Evolutionary conservation across 768 basidiomycete species (phyloP).

Genomic region (Trametes maxima): DNA sequence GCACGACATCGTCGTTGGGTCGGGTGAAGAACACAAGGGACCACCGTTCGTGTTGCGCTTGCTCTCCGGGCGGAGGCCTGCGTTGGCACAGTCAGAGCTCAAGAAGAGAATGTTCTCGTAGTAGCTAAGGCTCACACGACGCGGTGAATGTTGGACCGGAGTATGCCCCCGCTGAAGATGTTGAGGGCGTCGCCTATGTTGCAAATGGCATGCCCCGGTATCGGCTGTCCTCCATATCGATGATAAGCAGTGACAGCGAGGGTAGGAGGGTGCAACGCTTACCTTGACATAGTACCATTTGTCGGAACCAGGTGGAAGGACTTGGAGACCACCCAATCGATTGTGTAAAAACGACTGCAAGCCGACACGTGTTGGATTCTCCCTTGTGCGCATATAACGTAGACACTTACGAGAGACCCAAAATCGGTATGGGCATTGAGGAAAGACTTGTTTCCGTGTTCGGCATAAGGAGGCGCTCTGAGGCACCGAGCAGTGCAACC

Average conservation of each 20-base stretch:
- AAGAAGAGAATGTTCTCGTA: background rate
- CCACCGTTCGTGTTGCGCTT: slow-evolving; percentile 59
- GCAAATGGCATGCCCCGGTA: slow-evolving; percentile 39
- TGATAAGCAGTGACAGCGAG: background rate
- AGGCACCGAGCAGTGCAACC: slow-evolving; percentile 38
- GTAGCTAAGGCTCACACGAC: slow-evolving; percentile 46
- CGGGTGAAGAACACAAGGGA: slow-evolving; percentile 73
- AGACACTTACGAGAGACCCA: slow-evolving; percentile 35
- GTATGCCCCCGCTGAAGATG: slow-evolving; percentile 64
- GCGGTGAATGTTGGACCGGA: slow-evolving; percentile 67
- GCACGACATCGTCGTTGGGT: slow-evolving; percentile 53
- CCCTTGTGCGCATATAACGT: too few species aligned
- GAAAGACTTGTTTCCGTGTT: slow-evolving; percentile 27
- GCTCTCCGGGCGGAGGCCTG: slow-evolving; percentile 55
- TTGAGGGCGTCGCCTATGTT: slow-evolving; percentile 57
- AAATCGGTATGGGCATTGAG: slow-evolving; percentile 41
- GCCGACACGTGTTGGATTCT: too few species aligned
- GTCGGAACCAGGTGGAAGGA: slow-evolving; percentile 59
- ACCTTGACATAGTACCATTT: slow-evolving; percentile 72
- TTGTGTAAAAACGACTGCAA: slow-evolving; percentile 70
- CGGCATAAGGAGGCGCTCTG: slow-evolving; percentile 33
- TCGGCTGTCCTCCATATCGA: slow-evolving; percentile 24
- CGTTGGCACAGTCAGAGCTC: background rate
- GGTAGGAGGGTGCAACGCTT: slow-evolving; percentile 6
- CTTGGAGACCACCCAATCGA: slow-evolving; percentile 69